Percentiles rank a stretch among this genome's conserved stretches.
phyloP scores from a whole-genome alignment of 495 filamentous ascomycete genomes.

The Penicillium simplicissimum region DNA sequence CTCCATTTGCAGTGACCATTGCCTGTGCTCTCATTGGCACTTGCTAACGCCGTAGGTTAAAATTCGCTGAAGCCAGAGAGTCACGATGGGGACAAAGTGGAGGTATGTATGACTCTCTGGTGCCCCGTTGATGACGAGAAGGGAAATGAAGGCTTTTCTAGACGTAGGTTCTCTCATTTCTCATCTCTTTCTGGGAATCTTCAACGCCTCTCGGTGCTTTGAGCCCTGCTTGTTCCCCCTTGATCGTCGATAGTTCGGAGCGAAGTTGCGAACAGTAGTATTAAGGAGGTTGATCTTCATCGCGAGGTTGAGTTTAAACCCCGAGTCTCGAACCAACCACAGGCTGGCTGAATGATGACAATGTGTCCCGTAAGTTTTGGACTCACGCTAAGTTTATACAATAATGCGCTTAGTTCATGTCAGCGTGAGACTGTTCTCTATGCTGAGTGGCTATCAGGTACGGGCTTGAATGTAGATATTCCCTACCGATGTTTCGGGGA shows the following conservation, averaged over 20 bases:
- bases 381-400: slow-evolving; percentile 1
- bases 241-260: neutral
- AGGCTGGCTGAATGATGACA: slow-evolving; percentile 1
- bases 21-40: neutral
- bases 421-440: neutral
- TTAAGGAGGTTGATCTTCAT: slow-evolving; percentile 4
- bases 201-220: neutral
- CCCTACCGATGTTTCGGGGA: neutral
- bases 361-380: slow-evolving; percentile 1
- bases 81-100: neutral
- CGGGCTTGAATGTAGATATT: neutral
- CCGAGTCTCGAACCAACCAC: neutral
- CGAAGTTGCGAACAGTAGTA: too few species aligned
- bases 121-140: neutral
- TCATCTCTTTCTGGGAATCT: neutral
- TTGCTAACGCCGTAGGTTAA: neutral
- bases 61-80: neutral
- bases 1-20: neutral
- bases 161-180: neutral
- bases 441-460: neutral
- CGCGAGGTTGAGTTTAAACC: neutral
- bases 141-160: slow-evolving; percentile 1
- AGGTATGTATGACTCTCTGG: neutral
- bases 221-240: neutral
- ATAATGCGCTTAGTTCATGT: neutral